Evolutionary conservation across 257 asterid genomes (phyloP), one percentile per base, ranked within the genome.

Genomic region (Scutellaria minor): DNA sequence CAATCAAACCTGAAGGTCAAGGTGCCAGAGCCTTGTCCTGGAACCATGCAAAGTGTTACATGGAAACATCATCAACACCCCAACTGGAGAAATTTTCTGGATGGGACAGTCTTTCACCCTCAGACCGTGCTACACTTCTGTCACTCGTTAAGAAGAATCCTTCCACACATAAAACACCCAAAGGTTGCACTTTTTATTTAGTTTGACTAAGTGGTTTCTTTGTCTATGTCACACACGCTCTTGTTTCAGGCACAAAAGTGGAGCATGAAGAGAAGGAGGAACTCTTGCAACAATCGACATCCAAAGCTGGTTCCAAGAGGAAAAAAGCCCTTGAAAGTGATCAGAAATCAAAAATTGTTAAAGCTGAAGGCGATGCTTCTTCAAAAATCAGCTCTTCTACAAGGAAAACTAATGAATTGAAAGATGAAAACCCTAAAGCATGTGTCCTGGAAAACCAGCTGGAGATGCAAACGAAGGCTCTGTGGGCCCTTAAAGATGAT

Each of bases 401-500:
- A 31, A 68, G 31, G 40, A 81, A 45, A 22, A 39, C 52, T 42
- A 65, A 75, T 62, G 66, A 63, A 22, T 64, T 71, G 50, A 77
- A 77, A 78, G 80, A 76, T 57, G 84, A 67, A 66, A 66, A 48
- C 55, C 64, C 83, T 3, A 79, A 77, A 75, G 78, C 59, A 45
- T 57, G 85, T 53, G 73, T 66, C 50, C 62, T 79, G 73, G 92
- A 88, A 69, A 84, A 77, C 75, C 90, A 85, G 78, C 82, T 92
- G 76, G 97, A 95, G 83, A 80, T 63, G 37, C 99, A 95, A 83
- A 80, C 78, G 8, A 92, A 68, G 79, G 79, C 82, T 53, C 68
- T 90, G 37, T 95, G 99, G 99, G 87, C 85, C 75, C 88, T 95
- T 64, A 95, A 92, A 77, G 99, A 95, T 79, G 97, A 95, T 79